phyloP scores from a whole-genome alignment of 78 protist species.

The Dictyostelium brefeldianum region DNA sequence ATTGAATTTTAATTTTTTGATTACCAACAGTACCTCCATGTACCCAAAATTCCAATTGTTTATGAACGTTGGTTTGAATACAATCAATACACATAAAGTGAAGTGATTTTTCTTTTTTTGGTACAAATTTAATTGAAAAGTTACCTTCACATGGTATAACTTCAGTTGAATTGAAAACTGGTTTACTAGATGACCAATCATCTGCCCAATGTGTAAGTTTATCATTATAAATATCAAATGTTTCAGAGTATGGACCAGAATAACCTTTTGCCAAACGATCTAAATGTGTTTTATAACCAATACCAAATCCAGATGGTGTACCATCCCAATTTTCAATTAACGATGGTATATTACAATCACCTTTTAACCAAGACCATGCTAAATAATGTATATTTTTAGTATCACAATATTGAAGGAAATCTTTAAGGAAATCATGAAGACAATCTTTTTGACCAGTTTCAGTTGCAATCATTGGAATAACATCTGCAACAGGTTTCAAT shows the following conservation, averaged over 20 bases:
- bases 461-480: slow-evolving; percentile 59
- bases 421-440: slow-evolving; percentile 32
- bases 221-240: slow-evolving; percentile 69
- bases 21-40: slow-evolving; percentile 50
- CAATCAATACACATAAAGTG: slow-evolving; percentile 47
- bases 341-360: slow-evolving; percentile 43
- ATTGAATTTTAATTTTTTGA: slow-evolving; percentile 2
- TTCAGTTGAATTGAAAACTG: not conserved
- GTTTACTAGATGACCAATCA: slow-evolving; percentile 20
- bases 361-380: slow-evolving; percentile 72
- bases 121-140: slow-evolving; percentile 16
- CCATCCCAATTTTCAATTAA: slow-evolving; percentile 22
- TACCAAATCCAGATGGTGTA: slow-evolving; percentile 33
- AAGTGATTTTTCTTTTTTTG: slow-evolving; percentile 1
- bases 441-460: slow-evolving; percentile 82
- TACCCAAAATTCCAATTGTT: slow-evolving; percentile 29
- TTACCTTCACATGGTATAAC: not conserved
- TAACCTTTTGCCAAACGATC: not conserved
- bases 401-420: slow-evolving; percentile 55
- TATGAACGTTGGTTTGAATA: slow-evolving; percentile 35
- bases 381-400: slow-evolving; percentile 31
- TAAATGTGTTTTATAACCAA: slow-evolving; percentile 29
- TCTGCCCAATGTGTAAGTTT: slow-evolving; percentile 68
- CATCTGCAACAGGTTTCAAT: slow-evolving; percentile 30
- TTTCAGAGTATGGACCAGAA: slow-evolving; percentile 7